phyloP scores from a whole-genome alignment of 352 stramenopile species.

The Saprolegnia parasitica region DNA sequence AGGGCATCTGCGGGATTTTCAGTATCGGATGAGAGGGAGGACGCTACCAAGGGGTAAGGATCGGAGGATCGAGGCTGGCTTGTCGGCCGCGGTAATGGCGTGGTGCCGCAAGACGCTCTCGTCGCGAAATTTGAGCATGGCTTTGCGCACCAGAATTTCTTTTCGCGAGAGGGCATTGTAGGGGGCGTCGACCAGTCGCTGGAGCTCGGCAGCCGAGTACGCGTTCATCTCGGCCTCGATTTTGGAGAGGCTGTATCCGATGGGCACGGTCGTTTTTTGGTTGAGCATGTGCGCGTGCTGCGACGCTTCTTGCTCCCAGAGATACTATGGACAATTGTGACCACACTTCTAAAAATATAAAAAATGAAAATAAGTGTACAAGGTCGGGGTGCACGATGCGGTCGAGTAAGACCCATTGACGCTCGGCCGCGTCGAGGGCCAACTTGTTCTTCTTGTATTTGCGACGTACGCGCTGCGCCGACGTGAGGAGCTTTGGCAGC shows the following conservation, averaged over 20 bases:
- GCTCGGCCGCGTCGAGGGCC: constrained; percentile 61
- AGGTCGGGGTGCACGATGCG: constrained; percentile 54
- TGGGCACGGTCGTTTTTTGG: background rate
- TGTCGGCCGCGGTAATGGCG: background rate
- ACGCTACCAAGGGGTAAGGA: background rate
- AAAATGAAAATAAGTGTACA: too few relatives aligned
- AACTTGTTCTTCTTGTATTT: constrained; percentile 77
- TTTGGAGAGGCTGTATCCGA: constrained; percentile 43
- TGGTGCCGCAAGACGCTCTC: constrained; percentile 4
- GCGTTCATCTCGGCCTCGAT: constrained; percentile 58
- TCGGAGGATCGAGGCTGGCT: constrained; percentile 12
- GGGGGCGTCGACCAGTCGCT: constrained; percentile 62
- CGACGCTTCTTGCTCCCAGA: constrained; percentile 49
- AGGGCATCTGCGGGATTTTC: constrained; percentile 40
- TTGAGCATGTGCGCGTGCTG: constrained; percentile 11
- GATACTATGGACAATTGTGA: constrained; percentile 35
- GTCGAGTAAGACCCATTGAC: constrained; percentile 71
- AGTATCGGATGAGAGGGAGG: background rate
- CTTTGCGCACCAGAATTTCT: constrained; percentile 71
- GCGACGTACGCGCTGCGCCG: constrained; percentile 55
- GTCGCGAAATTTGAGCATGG: constrained; percentile 67
- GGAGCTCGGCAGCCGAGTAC: constrained; percentile 56
- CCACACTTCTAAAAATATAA: background rate
- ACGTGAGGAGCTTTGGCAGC: constrained; percentile 72
- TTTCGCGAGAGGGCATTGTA: constrained; percentile 71